Conservation (phyloP, 441 rosid species). For the Macaranga tanarius region DNA sequence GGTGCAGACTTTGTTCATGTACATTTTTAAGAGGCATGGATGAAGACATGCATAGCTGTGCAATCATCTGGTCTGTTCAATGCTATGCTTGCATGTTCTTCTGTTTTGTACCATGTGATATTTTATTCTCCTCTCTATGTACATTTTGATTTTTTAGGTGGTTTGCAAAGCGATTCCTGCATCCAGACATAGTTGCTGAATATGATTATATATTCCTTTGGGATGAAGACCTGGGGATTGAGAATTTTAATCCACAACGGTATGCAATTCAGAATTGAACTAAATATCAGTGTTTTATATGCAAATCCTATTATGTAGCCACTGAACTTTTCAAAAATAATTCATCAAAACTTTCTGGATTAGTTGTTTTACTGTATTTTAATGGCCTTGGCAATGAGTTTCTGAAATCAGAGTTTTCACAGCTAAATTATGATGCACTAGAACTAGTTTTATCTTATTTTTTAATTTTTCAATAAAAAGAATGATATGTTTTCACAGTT, state of each 20-base stretch:
- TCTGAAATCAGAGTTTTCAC: too few species aligned
- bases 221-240: slow-evolving; percentile 94
- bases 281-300: neutral
- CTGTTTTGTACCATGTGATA: neutral
- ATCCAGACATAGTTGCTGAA: slow-evolving; percentile 79
- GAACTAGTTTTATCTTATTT: neutral
- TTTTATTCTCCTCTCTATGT: neutral
- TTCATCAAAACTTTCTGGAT: too few species aligned
- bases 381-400: too few species aligned
- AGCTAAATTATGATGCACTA: too few species aligned
- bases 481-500: too few species aligned
- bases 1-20: neutral
- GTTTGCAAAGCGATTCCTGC: slow-evolving; percentile 66
- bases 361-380: too few species aligned
- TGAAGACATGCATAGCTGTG: neutral
- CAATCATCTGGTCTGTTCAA: neutral
- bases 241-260: slow-evolving; percentile 63
- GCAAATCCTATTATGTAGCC: neutral
- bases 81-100: neutral
- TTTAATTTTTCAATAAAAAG: too few species aligned
- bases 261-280: slow-evolving; percentile 12
- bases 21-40: neutral
- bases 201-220: slow-evolving; percentile 80
- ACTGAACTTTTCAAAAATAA: too few species aligned
- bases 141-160: slow-evolving; percentile 32